Conservation (phyloP, 768 basidiomycete species). For the Russula olivacea region DNA sequence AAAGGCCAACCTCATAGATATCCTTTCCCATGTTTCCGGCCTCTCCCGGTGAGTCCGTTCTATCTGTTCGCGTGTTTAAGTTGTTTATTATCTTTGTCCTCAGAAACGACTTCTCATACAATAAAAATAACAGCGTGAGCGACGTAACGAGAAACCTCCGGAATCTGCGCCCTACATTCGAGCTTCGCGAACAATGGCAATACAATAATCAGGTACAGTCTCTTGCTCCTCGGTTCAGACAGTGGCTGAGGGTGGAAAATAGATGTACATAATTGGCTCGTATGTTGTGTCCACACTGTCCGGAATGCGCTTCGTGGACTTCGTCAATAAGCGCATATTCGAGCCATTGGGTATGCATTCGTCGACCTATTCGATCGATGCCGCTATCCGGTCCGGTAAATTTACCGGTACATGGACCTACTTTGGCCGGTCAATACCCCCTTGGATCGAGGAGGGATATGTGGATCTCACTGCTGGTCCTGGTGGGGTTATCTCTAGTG, state of each 20-base stretch:
- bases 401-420: conserved; percentile 34
- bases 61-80: not conserved
- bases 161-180: conserved; percentile 33
- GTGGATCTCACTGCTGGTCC: conserved; percentile 34
- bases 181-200: conserved; percentile 35
- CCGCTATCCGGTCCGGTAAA: conserved; percentile 33
- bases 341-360: conserved; percentile 37
- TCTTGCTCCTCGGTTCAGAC: not conserved
- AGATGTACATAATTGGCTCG: conserved; percentile 39
- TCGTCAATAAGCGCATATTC: conserved; percentile 40
- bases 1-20: conserved; percentile 36
- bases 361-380: conserved; percentile 35
- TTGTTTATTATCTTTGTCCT: not conserved
- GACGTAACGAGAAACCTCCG: conserved; percentile 27
- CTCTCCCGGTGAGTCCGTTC: conserved; percentile 31
- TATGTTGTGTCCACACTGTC: conserved; percentile 35
- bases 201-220: conserved; percentile 37
- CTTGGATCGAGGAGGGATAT: conserved; percentile 29
- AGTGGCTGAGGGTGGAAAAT: not conserved
- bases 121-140: not conserved
- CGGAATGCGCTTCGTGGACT: conserved; percentile 33
- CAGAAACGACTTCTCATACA: conserved; percentile 17
- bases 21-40: conserved; percentile 39
- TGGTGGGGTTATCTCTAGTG: conserved; percentile 42
- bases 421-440: conserved; percentile 33